Conservation (phyloP, 805 yeast species). For the Metschnikowia drakensbergensis region DNA sequence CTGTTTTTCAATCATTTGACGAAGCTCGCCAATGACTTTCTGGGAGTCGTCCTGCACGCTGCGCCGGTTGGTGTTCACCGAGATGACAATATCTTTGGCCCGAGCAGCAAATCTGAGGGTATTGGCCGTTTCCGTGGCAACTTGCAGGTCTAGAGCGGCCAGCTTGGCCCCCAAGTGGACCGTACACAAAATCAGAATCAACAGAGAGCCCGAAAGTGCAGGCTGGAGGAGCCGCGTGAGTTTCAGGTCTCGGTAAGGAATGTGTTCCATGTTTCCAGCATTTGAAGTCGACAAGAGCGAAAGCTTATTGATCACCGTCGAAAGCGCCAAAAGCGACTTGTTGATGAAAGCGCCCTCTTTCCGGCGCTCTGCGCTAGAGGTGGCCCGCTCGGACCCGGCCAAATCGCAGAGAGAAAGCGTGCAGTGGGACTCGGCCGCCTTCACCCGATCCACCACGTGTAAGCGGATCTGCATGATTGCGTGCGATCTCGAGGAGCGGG, state of each 20-base stretch:
- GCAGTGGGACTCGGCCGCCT: constrained; percentile 43
- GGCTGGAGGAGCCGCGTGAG: constrained; percentile 88
- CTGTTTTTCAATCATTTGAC: constrained; percentile 58
- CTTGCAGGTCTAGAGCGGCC: constrained; percentile 30
- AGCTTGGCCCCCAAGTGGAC: constrained; percentile 55
- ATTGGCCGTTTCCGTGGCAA: constrained; percentile 75
- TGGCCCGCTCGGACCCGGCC: constrained; percentile 90
- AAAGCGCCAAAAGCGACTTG: constrained; percentile 82
- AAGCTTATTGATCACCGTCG: constrained; percentile 86
- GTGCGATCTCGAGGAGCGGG: constrained; percentile 86
- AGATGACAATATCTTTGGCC: constrained; percentile 79
- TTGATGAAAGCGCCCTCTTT: constrained; percentile 94
- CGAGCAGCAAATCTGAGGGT: constrained; percentile 90
- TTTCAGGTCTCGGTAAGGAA: constrained; percentile 92
- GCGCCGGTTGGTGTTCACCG: constrained; percentile 52
- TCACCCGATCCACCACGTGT: constrained; percentile 37
- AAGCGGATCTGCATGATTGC: constrained; percentile 76
- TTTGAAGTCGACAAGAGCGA: constrained; percentile 34
- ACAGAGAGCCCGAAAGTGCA: constrained; percentile 80
- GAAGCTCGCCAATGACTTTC: constrained; percentile 50
- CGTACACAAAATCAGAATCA: constrained; percentile 84
- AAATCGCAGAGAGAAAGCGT: constrained; percentile 86
- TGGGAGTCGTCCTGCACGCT: constrained; percentile 38
- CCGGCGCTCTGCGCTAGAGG: constrained; percentile 69
- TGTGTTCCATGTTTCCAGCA: constrained; percentile 47